Percentiles rank a stretch among this genome's conserved stretches.
Conservation (phyloP, 139 green algal species). For the Coelastrella sp. region DNA sequence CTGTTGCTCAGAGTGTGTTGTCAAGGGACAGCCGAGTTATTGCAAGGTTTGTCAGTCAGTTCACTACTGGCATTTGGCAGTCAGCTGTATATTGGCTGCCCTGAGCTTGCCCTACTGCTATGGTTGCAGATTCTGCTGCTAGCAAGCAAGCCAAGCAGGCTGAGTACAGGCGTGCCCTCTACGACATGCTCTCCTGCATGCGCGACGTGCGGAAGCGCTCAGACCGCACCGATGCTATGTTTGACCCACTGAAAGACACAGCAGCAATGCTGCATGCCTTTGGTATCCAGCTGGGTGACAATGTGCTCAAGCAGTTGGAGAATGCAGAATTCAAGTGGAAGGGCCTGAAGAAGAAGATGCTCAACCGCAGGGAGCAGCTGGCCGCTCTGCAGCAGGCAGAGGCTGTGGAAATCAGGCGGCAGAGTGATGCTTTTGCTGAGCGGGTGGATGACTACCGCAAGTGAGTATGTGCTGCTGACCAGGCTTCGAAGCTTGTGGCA, state of each 20-base stretch:
- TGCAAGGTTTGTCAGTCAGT: no score
- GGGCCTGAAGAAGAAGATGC: slow-evolving; percentile 91
- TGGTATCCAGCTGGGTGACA: slow-evolving; percentile 75
- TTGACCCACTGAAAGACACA: slow-evolving; percentile 87
- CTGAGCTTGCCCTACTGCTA: no score
- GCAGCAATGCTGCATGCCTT: slow-evolving; percentile 80
- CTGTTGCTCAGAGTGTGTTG: no score
- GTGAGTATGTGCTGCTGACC: slow-evolving; percentile 30
- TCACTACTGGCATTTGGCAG: not conserved
- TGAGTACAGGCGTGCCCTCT: slow-evolving; percentile 74
- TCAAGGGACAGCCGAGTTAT: no score
- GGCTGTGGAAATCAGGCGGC: slow-evolving; percentile 85
- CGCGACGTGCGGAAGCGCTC: slow-evolving; percentile 86
- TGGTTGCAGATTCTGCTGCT: not conserved
- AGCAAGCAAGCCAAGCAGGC: slow-evolving; percentile 54
- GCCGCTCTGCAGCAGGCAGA: slow-evolving; percentile 80
- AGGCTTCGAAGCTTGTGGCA: no score
- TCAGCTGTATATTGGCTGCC: no score
- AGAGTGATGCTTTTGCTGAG: slow-evolving; percentile 85
- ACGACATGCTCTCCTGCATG: slow-evolving; percentile 90
- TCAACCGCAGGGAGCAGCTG: slow-evolving; percentile 82
- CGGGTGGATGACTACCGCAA: slow-evolving; percentile 83
- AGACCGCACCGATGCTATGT: slow-evolving; percentile 87
- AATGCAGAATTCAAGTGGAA: slow-evolving; percentile 74
- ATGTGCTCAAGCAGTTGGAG: slow-evolving; percentile 76